A percentile compares a stretch with the other conserved stretches of the same genome.
These are phyloP conservation scores for Ceratocystis alfenasii DNA, from an alignment of 2,329 filamentous ascomycete species.

Conservation along the genomic window DNA sequence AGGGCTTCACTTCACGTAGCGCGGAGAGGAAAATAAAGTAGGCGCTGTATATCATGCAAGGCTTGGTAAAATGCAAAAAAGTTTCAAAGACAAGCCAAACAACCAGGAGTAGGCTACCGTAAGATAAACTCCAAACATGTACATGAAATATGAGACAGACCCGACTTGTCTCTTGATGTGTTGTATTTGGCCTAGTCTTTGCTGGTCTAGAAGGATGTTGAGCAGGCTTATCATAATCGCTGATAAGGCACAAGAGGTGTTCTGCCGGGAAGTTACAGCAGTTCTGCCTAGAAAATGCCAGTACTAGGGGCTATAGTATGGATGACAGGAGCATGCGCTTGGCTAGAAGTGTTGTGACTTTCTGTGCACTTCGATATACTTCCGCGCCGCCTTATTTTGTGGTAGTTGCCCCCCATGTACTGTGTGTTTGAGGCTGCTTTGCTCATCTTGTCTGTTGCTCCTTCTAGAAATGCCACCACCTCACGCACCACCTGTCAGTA, in stretches of 20 bases:
- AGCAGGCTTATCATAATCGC: neutral
- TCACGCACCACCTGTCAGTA: neutral
- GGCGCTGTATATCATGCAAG: too few species aligned
- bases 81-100: neutral
- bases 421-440: neutral
- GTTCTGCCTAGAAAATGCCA: neutral
- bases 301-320: too few species aligned
- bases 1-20: too few species aligned
- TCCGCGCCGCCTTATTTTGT: neutral
- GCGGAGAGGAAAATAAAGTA: too few species aligned
- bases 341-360: neutral
- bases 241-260: neutral
- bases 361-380: neutral
- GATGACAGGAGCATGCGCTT: neutral
- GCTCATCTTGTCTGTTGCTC: conserved; percentile 6
- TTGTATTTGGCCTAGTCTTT: neutral
- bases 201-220: neutral
- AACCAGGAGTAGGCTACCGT: too few species aligned
- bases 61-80: neutral
- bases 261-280: neutral
- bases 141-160: neutral
- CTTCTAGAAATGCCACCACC: neutral
- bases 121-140: neutral
- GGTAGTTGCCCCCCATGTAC: neutral
- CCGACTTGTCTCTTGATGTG: neutral